A percentile compares a stretch with the other conserved stretches of the same genome.
These are phyloP conservation scores for Zea luxurians DNA, from an alignment of 176 grass and related monocot genomes.

Conservation along the genomic window DNA sequence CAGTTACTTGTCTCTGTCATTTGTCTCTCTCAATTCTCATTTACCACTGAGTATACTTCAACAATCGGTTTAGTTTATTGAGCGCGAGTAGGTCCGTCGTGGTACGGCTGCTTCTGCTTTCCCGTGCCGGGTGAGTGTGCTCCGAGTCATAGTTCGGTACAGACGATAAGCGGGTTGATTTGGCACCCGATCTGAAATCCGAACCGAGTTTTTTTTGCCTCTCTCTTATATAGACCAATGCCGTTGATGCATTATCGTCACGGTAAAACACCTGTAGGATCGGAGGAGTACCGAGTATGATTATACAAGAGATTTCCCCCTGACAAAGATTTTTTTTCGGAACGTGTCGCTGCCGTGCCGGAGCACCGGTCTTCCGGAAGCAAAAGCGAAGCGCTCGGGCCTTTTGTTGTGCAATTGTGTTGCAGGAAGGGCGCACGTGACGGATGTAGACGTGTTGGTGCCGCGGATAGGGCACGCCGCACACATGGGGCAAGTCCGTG, in stretches of 20 bases:
- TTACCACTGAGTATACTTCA: too few species aligned
- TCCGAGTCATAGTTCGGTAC: constrained; percentile 17
- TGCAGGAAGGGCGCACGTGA: constrained; percentile 10
- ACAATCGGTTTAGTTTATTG: neutral
- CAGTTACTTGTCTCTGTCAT: too few species aligned
- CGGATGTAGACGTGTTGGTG: neutral
- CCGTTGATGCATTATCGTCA: neutral
- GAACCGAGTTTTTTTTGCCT: neutral
- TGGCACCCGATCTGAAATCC: neutral
- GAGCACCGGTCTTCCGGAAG: neutral
- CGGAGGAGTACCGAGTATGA: too few species aligned
- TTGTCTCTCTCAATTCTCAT: too few species aligned
- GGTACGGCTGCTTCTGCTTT: neutral
- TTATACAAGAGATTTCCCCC: too few species aligned
- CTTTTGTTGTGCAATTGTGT: neutral
- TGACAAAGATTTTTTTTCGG: neutral
- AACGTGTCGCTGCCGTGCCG: neutral
- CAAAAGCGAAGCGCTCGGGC: neutral
- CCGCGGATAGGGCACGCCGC: neutral
- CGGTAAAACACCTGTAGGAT: too few species aligned
- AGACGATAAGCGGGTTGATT: neutral
- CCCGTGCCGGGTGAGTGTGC: constrained; percentile 17
- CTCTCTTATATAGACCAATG: neutral
- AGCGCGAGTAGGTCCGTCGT: constrained; percentile 1
- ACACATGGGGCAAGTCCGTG: neutral